These are phyloP conservation scores for Flammula alnicola DNA, from an alignment of 1,284 basidiomycete genomes.

Conservation along the genomic window DNA sequence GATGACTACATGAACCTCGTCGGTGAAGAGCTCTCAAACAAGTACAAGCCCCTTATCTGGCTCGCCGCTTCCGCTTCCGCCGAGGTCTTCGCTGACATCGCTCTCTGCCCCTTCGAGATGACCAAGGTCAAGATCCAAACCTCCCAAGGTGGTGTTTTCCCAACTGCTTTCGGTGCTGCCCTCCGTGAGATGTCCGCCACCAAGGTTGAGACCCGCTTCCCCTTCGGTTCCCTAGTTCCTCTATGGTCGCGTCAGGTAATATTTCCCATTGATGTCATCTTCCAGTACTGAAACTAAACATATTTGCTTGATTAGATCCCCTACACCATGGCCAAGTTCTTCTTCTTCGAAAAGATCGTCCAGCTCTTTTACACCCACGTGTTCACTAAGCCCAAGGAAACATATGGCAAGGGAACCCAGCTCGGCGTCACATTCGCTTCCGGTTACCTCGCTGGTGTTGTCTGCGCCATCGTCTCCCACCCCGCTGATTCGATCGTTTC, in stretches of 20 bases:
- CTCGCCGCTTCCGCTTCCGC: slow-evolving; percentile 92
- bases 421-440: slow-evolving; percentile 82
- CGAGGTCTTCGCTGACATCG: slow-evolving; percentile 94
- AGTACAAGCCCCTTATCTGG: slow-evolving; percentile 95
- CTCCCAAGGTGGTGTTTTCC: slow-evolving; percentile 73
- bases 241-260: slow-evolving; percentile 82
- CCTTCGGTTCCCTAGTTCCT: slow-evolving; percentile 80
- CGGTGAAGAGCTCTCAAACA: slow-evolving; percentile 81
- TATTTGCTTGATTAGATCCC: slow-evolving; percentile 57
- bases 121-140: slow-evolving; percentile 88
- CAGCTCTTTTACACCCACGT: slow-evolving; percentile 77
- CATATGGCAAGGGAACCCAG: slow-evolving; percentile 72
- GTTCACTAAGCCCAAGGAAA: slow-evolving; percentile 75
- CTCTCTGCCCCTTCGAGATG: slow-evolving; percentile 83
- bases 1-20: slow-evolving; percentile 86
- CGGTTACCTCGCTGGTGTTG: slow-evolving; percentile 82
- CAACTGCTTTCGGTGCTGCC: slow-evolving; percentile 72
- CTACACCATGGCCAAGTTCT: slow-evolving; percentile 90
- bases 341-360: slow-evolving; percentile 83
- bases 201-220: slow-evolving; percentile 73
- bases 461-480: slow-evolving; percentile 84
- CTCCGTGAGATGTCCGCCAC: slow-evolving; percentile 66
- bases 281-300: slow-evolving; percentile 4
- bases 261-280: background rate
- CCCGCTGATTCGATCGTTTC: slow-evolving; percentile 83